These are phyloP conservation scores for Nakazawaea sp. DNA, from an alignment of 805 yeast genomes.

Conservation along the genomic window DNA sequence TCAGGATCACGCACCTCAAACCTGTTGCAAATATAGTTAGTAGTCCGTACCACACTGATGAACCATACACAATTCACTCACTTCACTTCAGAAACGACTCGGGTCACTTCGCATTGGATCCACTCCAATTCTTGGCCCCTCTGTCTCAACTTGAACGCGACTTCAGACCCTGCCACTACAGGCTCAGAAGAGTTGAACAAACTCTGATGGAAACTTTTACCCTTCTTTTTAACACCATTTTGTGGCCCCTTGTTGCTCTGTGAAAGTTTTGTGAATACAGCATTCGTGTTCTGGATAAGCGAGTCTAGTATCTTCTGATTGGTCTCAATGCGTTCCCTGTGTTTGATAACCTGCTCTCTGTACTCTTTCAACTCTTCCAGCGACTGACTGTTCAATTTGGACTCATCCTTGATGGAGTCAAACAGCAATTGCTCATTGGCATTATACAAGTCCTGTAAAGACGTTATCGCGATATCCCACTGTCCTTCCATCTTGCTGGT, in stretches of 20 bases:
- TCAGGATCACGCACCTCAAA: slow-evolving; percentile 95
- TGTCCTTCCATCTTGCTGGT: slow-evolving; percentile 39
- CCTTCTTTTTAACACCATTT: slow-evolving; percentile 4
- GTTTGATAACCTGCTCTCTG: slow-evolving; percentile 38
- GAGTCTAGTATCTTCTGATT: slow-evolving; percentile 36
- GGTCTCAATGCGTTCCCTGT: slow-evolving; percentile 51
- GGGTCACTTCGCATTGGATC: slow-evolving; percentile 90
- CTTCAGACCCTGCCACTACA: slow-evolving; percentile 65
- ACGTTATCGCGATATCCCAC: slow-evolving; percentile 64
- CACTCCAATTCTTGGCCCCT: slow-evolving; percentile 79
- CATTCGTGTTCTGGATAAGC: slow-evolving; percentile 37
- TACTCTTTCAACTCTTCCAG: slow-evolving; percentile 30
- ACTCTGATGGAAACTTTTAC: slow-evolving; percentile 32
- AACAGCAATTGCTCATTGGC: slow-evolving; percentile 49
- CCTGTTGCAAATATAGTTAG: slow-evolving; percentile 68
- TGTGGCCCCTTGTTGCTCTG: slow-evolving; percentile 8
- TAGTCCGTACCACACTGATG: slow-evolving; percentile 22
- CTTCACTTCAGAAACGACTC: slow-evolving; percentile 56
- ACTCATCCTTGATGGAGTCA: slow-evolving; percentile 29
- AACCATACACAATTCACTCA: not conserved
- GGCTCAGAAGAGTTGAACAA: slow-evolving; percentile 56
- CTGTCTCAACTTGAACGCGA: slow-evolving; percentile 74
- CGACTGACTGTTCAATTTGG: slow-evolving; percentile 23
- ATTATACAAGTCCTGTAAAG: slow-evolving; percentile 62
- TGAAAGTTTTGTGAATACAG: slow-evolving; percentile 29